Conservation (phyloP, 176 grass and related monocot species). For the Carex scoparia region DNA sequence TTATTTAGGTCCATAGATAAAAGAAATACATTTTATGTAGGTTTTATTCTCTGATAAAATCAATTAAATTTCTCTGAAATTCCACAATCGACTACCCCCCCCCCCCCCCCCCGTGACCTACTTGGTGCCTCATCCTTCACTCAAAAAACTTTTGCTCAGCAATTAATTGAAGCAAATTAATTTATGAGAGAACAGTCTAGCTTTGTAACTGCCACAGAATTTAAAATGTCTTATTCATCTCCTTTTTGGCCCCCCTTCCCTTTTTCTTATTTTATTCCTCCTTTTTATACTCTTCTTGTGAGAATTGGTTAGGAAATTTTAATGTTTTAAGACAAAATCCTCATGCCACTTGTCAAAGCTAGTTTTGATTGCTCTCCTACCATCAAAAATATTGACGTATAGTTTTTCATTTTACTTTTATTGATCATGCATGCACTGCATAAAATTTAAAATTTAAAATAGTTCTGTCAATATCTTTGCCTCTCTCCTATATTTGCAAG, state of each 20-base stretch:
- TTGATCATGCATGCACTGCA: too few species aligned
- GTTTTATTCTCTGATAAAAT: background rate
- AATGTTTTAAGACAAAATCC: background rate
- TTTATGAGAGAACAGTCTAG: background rate
- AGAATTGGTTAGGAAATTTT: conserved; percentile 29
- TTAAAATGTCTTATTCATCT: conserved; percentile 25
- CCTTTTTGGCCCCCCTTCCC: conserved; percentile 24
- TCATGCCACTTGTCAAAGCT: background rate
- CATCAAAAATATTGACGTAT: too few species aligned
- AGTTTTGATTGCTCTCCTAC: background rate
- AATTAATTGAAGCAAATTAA: conserved; percentile 34
- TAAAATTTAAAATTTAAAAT: too few species aligned
- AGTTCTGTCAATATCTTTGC: background rate
- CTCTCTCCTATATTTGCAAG: background rate
- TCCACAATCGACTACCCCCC: background rate
- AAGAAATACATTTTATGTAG: background rate
- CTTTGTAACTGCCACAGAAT: conserved; percentile 36
- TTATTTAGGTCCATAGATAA: background rate
- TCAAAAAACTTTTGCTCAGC: background rate
- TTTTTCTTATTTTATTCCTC: conserved; percentile 18
- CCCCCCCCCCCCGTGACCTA: background rate
- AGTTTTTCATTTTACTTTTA: too few species aligned
- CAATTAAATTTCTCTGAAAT: background rate
- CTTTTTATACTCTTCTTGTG: conserved; percentile 31
- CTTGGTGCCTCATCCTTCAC: background rate